A percentile compares a stretch with the other conserved stretches of the same genome.
These are phyloP conservation scores for Aureobasidium namibiae DNA, from an alignment of 2,329 filamentous ascomycete genomes.

Conservation along the genomic window DNA sequence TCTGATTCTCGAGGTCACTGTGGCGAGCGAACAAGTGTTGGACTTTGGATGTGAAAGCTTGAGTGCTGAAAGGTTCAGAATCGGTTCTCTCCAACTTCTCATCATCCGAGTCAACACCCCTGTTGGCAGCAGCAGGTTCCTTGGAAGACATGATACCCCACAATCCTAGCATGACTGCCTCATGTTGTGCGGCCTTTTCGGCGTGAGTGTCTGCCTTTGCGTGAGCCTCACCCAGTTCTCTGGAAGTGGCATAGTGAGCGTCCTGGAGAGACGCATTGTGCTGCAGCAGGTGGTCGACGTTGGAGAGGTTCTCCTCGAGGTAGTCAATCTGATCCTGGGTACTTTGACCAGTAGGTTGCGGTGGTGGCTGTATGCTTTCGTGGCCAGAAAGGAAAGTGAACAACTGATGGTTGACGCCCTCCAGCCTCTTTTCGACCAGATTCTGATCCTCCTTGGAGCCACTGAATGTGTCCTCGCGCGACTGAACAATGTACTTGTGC, in stretches of 20 bases:
- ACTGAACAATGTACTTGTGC: conserved; percentile 13
- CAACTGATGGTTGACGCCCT: conserved; percentile 56
- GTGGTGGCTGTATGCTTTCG: conserved; percentile 48
- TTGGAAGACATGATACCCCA: conserved; percentile 45
- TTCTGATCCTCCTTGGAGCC: conserved; percentile 14
- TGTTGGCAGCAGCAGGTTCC: conserved; percentile 26
- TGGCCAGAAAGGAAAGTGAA: conserved; percentile 36
- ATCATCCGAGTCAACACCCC: conserved; percentile 19
- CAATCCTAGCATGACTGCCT: conserved; percentile 41
- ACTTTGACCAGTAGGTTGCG: conserved; percentile 47
- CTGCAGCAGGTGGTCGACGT: conserved; percentile 24
- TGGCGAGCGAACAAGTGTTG: conserved; percentile 70
- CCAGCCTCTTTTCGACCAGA: conserved; percentile 43
- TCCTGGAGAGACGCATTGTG: conserved; percentile 22
- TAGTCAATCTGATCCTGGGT: conserved; percentile 62
- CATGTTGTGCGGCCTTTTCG: conserved; percentile 47
- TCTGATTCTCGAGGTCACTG: conserved; percentile 76
- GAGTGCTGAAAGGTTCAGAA: conserved; percentile 56
- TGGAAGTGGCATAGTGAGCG: conserved; percentile 17
- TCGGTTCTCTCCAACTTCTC: conserved; percentile 29
- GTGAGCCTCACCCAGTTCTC: conserved; percentile 18
- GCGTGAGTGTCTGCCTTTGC: conserved; percentile 18
- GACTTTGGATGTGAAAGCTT: conserved; percentile 69
- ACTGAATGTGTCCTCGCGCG: conserved; percentile 18
- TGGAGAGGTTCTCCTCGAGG: conserved; percentile 51